Evolutionary conservation across 2,329 filamentous ascomycete species (phyloP).

Genomic region (Cryphonectria carpinicola): DNA sequence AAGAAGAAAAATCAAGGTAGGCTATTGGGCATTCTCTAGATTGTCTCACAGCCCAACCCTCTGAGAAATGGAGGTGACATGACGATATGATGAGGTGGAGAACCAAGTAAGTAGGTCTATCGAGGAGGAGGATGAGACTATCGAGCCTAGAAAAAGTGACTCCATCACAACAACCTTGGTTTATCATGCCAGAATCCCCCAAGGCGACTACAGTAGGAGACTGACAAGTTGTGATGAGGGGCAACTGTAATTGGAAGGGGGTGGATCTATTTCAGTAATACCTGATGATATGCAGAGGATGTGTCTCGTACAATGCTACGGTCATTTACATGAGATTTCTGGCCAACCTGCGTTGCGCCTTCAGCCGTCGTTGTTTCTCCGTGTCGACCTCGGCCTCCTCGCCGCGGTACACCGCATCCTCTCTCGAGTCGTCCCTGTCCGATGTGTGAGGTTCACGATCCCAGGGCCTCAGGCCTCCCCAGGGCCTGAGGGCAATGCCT

Average conservation of each 20-base stretch:
- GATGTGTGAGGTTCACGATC: not conserved
- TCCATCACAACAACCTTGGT: not conserved
- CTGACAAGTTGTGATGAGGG: not conserved
- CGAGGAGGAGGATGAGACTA: not conserved
- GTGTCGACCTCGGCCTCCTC: slow-evolving; percentile 26
- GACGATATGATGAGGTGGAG: not conserved
- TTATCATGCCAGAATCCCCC: not conserved
- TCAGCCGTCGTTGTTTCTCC: slow-evolving; percentile 22
- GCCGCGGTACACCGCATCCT: slow-evolving; percentile 37
- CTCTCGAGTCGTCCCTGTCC: slow-evolving; percentile 32
- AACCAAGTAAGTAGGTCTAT: not conserved
- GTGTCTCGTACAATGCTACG: not conserved
- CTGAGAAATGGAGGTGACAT: not conserved
- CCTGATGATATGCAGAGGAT: not conserved
- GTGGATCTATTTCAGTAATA: not conserved
- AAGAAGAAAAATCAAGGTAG: not conserved
- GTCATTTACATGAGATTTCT: slow-evolving; percentile 26
- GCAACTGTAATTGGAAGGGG: not conserved
- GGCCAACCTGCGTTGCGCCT: slow-evolving; percentile 26
- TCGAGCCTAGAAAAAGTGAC: not conserved
- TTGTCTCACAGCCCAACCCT: not conserved
- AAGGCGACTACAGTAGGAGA: too few relatives aligned
- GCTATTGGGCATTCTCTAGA: not conserved
- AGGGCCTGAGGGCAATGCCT: slow-evolving; percentile 52
- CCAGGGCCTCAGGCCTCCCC: slow-evolving; percentile 1